Evolutionary conservation across 2,329 filamentous ascomycete genomes (phyloP).

Genomic region (Pseudocercospora fuligena): DNA sequence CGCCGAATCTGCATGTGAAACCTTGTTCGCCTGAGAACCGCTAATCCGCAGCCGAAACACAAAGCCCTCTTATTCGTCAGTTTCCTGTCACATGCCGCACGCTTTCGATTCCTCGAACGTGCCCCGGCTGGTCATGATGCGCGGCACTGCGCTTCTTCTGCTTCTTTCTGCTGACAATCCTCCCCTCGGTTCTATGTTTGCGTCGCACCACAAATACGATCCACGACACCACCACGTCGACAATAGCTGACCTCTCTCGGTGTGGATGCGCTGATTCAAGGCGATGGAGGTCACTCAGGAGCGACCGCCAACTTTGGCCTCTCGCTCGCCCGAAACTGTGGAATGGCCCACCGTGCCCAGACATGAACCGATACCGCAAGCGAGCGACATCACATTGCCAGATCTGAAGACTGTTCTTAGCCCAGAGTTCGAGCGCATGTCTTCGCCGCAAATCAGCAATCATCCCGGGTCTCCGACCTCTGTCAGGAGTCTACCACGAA

Average conservation of each 20-base stretch:
- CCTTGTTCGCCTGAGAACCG: neutral
- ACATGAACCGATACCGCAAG: conserved; percentile 29
- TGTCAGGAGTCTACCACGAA: conserved; percentile 39
- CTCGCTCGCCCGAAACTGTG: conserved; percentile 40
- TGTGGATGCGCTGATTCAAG: conserved; percentile 18
- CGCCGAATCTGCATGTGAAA: neutral
- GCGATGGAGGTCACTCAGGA: conserved; percentile 41
- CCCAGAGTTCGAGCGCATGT: conserved; percentile 42
- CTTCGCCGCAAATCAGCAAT: conserved; percentile 35
- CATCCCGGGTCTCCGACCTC: conserved; percentile 33
- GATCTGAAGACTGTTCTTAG: conserved; percentile 52
- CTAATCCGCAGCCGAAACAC: neutral
- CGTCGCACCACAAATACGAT: conserved; percentile 20
- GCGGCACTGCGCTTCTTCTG: conserved; percentile 6
- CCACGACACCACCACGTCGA: conserved; percentile 26
- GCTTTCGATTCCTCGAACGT: conserved; percentile 3
- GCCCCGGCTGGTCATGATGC: conserved; percentile 5
- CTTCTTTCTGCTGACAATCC: conserved; percentile 11
- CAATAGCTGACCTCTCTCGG: conserved; percentile 24
- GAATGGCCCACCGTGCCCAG: conserved; percentile 27
- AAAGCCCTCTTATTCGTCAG: neutral
- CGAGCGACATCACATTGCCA: conserved; percentile 46
- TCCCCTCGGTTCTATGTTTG: conserved; percentile 20
- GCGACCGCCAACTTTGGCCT: conserved; percentile 49
- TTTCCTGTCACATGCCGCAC: conserved; percentile 2